Evolutionary conservation across 805 yeast species (phyloP), one percentile per base, ranked within the genome.

Genomic region (Wickerhamiella spandovensis): DNA sequence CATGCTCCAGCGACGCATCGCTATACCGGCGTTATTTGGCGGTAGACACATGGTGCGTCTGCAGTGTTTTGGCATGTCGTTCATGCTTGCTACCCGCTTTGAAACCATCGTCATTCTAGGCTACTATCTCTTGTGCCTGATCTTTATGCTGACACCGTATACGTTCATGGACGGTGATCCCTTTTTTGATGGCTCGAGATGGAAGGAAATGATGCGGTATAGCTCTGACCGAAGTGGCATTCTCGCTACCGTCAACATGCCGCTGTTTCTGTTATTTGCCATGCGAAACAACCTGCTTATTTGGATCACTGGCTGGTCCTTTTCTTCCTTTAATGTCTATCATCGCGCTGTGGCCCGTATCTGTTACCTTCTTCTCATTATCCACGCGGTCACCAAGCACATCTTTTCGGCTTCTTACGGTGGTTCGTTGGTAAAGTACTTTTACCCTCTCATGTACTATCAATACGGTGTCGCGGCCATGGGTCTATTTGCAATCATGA

Each of bases 221-320:
- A 56, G 65, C 46, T 74, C 75, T 5, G 92, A 77, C 56, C 67
- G 85, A 57, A 57, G 79, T 1, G 83, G 79, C 2, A 70, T 79
- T 24, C 59, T 77, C 44, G 62, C 71, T 2, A 68, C 72, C n/a
- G 63, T 72, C 65, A 64, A 68, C 52, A 43, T 72, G 37, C 85
- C 86, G 2, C 61, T 78, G 44, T 54, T 79, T 44, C 66, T 77
- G 30, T 62, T 79, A 47, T 78, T 80, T 59, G 79, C 84, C 1
- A 78, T 83, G 42, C 66, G 85, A 56, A 81, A 81, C 63, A 81
- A 80, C 58, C 61, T 81, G 46, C 61, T 81, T 51, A 78, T 74
- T 53, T 76, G 77, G 76, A 17, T 76, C 17, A 76, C 85, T 1
- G 75, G 81, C 23, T 76, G 82, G 81, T 67, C 68, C 15, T 73